Conservation (phyloP, 2,329 filamentous ascomycete species). For the Aspergillus niger region DNA sequence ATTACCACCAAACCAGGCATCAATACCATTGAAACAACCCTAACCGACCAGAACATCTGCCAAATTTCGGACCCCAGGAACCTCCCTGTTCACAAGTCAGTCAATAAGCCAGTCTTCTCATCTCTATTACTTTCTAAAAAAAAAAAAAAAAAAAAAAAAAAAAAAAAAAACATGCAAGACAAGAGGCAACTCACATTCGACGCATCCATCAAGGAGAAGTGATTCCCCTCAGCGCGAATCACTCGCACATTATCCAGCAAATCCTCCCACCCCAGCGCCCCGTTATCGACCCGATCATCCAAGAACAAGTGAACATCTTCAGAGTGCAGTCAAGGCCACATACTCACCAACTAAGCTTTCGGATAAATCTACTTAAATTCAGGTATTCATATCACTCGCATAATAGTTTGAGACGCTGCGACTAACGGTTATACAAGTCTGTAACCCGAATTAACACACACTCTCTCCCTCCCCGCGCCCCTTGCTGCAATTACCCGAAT, state of each 20-base stretch:
- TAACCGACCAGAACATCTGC: neutral
- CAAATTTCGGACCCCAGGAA: neutral
- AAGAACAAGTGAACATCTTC: neutral
- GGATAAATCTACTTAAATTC: no score
- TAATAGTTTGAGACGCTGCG: no score
- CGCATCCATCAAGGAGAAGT: neutral
- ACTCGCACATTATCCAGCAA: neutral
- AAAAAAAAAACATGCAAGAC: no score
- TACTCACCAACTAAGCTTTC: no score
- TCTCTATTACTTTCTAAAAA: neutral
- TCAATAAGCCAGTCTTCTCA: neutral
- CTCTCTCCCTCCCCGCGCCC: no score
- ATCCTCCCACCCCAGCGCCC: neutral
- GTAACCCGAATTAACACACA: no score
- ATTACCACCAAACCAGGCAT: no score
- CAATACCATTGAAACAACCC: neutral
- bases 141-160: no score
- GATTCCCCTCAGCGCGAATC: neutral
- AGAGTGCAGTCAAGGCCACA: no score
- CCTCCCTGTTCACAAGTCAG: neutral
- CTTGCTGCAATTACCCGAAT: no score
- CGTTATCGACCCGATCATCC: neutral
- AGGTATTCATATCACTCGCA: no score
- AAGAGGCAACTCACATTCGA: neutral
- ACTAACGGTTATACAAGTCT: no score